These are phyloP conservation scores for Citrus hindsii DNA, from an alignment of 345 rosid genomes.

Conservation along the genomic window DNA sequence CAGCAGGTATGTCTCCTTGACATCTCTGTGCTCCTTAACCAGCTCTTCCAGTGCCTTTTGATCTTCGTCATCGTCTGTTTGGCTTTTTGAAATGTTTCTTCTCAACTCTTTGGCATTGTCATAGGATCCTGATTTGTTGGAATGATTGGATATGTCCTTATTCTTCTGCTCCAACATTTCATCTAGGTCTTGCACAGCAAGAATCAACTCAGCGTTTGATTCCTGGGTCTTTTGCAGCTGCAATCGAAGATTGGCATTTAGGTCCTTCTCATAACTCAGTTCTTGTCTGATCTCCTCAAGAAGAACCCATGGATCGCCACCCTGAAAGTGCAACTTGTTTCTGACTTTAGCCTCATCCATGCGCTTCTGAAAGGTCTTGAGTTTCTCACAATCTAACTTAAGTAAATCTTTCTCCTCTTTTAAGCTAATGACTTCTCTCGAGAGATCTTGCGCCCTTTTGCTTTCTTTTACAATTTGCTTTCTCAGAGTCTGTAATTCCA, in stretches of 20 bases:
- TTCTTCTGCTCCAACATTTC: slow-evolving; percentile 65
- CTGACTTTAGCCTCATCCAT: slow-evolving; percentile 37
- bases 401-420: slow-evolving; percentile 73
- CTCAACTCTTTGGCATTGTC: slow-evolving; percentile 27
- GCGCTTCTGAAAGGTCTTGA: slow-evolving; percentile 42
- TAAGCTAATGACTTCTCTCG: slow-evolving; percentile 51
- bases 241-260: slow-evolving; percentile 57
- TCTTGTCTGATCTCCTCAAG: slow-evolving; percentile 76
- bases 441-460: slow-evolving; percentile 78
- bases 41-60: slow-evolving; percentile 83
- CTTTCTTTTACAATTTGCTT: slow-evolving; percentile 87
- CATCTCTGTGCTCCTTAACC: slow-evolving; percentile 60
- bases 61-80: slow-evolving; percentile 72
- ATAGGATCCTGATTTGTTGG: slow-evolving; percentile 24
- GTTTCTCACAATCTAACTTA: slow-evolving; percentile 51
- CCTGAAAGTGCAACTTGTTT: slow-evolving; percentile 53
- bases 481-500: slow-evolving; percentile 81
- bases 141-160: slow-evolving; percentile 25
- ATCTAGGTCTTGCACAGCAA: slow-evolving; percentile 84
- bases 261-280: slow-evolving; percentile 65
- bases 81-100: slow-evolving; percentile 28
- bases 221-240: slow-evolving; percentile 90
- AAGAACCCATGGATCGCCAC: slow-evolving; percentile 55
- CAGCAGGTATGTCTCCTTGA: slow-evolving; percentile 44
- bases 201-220: slow-evolving; percentile 82